Conservation (phyloP, 805 yeast species). For the Candida pseudofarinosa region DNA sequence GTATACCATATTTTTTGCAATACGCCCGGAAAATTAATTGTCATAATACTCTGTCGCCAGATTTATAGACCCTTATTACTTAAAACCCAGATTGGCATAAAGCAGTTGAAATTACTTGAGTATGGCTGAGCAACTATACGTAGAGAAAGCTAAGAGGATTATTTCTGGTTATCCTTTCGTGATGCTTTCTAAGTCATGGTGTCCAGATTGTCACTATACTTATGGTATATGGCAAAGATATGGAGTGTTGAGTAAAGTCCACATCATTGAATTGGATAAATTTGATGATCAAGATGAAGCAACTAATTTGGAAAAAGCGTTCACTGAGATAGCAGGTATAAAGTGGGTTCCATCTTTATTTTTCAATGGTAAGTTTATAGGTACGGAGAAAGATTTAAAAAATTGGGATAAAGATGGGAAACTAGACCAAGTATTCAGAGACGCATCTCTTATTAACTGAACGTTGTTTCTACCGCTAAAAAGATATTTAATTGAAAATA, state of each 20-base stretch:
- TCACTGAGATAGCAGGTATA: slow-evolving; percentile 53
- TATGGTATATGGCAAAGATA: slow-evolving; percentile 51
- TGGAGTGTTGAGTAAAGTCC: slow-evolving; percentile 46
- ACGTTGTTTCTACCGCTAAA: slow-evolving; percentile 6
- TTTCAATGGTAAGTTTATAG: slow-evolving; percentile 55
- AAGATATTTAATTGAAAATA: slow-evolving; percentile 2
- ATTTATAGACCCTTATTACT: no score
- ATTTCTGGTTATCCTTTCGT: slow-evolving; percentile 45
- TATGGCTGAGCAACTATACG: slow-evolving; percentile 18
- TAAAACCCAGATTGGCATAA: no score
- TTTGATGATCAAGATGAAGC: slow-evolving; percentile 47
- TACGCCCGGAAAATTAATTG: no score
- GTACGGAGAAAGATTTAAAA: slow-evolving; percentile 50
- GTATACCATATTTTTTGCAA: no score
- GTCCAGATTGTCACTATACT: slow-evolving; percentile 73
- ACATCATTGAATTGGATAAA: slow-evolving; percentile 60
- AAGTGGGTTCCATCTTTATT: slow-evolving; percentile 71
- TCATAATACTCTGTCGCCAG: no score
- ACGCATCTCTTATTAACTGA: slow-evolving; percentile 18
- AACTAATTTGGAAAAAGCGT: slow-evolving; percentile 47
- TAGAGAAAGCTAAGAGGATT: slow-evolving; percentile 42
- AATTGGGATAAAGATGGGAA: slow-evolving; percentile 29
- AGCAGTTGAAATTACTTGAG: background rate
- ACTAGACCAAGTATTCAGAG: slow-evolving; percentile 31
- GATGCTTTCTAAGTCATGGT: slow-evolving; percentile 69